A percentile compares a stretch with the other conserved stretches of the same genome.
These are phyloP conservation scores for Biancaea sappan DNA, from an alignment of 306 rosid species.

Conservation along the genomic window DNA sequence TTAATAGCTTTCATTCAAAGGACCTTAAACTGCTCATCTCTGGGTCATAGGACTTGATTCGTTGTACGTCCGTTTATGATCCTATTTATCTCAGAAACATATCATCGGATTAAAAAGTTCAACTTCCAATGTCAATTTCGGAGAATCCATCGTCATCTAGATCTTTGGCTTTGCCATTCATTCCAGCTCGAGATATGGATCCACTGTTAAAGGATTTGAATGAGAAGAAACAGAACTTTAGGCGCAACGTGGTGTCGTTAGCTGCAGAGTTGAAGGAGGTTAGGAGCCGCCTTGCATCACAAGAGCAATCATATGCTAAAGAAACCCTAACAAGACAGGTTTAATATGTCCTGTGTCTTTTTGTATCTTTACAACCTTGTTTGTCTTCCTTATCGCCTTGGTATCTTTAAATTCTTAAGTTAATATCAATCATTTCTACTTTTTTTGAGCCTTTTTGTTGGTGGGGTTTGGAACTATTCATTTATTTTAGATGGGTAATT, in stretches of 20 bases:
- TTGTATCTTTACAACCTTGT: constrained; percentile 22
- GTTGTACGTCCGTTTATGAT: not conserved
- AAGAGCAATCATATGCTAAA: constrained; percentile 71
- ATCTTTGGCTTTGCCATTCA: constrained; percentile 17
- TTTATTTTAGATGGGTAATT: constrained; percentile 21
- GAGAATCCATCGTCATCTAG: constrained; percentile 48
- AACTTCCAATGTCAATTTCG: constrained; percentile 56
- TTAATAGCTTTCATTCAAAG: constrained; percentile 42
- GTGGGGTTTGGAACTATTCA: constrained; percentile 50
- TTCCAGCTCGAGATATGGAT: constrained; percentile 57
- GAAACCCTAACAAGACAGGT: constrained; percentile 86
- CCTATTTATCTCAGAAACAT: constrained; percentile 14
- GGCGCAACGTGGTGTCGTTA: constrained; percentile 85
- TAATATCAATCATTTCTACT: constrained; percentile 40
- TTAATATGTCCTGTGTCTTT: constrained; percentile 32
- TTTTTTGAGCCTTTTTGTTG: constrained; percentile 37
- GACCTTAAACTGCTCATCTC: constrained; percentile 24
- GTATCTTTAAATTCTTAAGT: constrained; percentile 31
- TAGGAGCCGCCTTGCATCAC: constrained; percentile 71
- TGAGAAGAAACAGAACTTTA: constrained; percentile 84
- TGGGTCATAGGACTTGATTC: constrained; percentile 41
- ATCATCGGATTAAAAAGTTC: constrained; percentile 13
- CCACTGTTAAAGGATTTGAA: constrained; percentile 82
- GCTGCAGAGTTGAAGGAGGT: constrained; percentile 93
- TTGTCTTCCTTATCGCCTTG: constrained; percentile 31